Conservation (phyloP, 2,329 filamentous ascomycete species). For the Paraconiothyrium sp. region DNA sequence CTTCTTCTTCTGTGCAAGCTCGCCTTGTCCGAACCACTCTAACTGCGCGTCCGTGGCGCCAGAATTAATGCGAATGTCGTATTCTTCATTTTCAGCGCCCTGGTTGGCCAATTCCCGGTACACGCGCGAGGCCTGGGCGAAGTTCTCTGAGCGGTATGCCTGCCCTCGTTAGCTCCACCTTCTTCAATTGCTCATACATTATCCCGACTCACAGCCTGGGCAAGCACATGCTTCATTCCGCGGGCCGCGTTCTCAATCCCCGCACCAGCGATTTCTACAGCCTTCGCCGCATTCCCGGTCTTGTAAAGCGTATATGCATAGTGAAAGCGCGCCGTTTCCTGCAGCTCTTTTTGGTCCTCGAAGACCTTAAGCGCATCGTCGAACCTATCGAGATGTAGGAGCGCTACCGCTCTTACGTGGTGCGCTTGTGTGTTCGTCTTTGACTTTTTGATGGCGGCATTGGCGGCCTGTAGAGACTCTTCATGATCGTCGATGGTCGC, state of each 20-base stretch:
- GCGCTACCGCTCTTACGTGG: slow-evolving; percentile 75
- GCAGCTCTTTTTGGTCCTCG: slow-evolving; percentile 68
- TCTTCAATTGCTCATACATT: neutral
- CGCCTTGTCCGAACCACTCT: slow-evolving; percentile 70
- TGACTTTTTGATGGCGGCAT: slow-evolving; percentile 65
- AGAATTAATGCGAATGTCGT: slow-evolving; percentile 80
- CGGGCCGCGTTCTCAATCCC: slow-evolving; percentile 49
- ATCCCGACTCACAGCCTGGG: slow-evolving; percentile 64
- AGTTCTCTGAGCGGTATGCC: slow-evolving; percentile 79
- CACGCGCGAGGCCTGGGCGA: slow-evolving; percentile 70
- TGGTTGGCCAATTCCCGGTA: slow-evolving; percentile 68
- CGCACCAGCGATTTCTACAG: slow-evolving; percentile 62
- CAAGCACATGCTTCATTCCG: slow-evolving; percentile 68
- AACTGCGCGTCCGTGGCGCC: slow-evolving; percentile 77
- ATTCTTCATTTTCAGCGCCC: slow-evolving; percentile 69
- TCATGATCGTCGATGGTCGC: slow-evolving; percentile 74
- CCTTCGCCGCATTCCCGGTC: slow-evolving; percentile 73
- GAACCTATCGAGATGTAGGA: slow-evolving; percentile 84
- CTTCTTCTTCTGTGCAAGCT: slow-evolving; percentile 64
- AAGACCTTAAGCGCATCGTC: slow-evolving; percentile 78
- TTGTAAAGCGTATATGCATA: slow-evolving; percentile 88
- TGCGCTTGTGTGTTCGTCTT: slow-evolving; percentile 69
- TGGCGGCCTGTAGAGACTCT: slow-evolving; percentile 73
- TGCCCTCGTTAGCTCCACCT: slow-evolving; percentile 33
- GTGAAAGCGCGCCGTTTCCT: slow-evolving; percentile 71